A percentile compares a stretch with the other conserved stretches of the same genome.
phyloP scores from a whole-genome alignment of 1,284 basidiomycete genomes.

The Moniliophthora roreri region DNA sequence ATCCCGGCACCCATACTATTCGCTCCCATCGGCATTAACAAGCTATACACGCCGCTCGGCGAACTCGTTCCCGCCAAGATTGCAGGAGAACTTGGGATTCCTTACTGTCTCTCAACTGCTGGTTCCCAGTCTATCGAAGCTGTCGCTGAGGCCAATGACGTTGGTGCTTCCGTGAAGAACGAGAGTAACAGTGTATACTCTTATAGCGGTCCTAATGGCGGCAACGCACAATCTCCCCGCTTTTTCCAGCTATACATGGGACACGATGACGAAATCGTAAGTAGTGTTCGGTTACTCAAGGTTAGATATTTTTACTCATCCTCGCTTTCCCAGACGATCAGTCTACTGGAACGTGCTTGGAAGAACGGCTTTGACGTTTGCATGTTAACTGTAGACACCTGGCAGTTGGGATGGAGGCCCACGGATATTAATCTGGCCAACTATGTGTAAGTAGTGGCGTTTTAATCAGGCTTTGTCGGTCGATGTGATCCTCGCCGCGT shows the following conservation, averaged over 20 bases:
- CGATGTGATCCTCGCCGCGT: not conserved
- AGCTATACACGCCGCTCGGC: conserved; percentile 49
- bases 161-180: conserved; percentile 34
- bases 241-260: conserved; percentile 67
- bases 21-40: conserved; percentile 61
- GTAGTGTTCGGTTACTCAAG: conserved; percentile 9
- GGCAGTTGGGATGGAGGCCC: conserved; percentile 60
- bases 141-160: conserved; percentile 49
- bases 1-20: conserved; percentile 56
- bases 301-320: no score
- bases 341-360: conserved; percentile 47
- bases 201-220: conserved; percentile 27
- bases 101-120: conserved; percentile 60
- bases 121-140: conserved; percentile 52
- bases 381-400: conserved; percentile 60
- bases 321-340: conserved; percentile 46
- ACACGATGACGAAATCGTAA: conserved; percentile 51
- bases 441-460: conserved; percentile 45
- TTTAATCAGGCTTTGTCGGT: no score
- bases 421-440: conserved; percentile 55
- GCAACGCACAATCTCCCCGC: conserved; percentile 39
- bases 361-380: conserved; percentile 50
- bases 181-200: conserved; percentile 36
- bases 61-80: conserved; percentile 56
- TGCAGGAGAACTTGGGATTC: conserved; percentile 54